Evolutionary conservation across 495 filamentous ascomycete species (phyloP).

Genomic region (Beverwykella pulmonaria): DNA sequence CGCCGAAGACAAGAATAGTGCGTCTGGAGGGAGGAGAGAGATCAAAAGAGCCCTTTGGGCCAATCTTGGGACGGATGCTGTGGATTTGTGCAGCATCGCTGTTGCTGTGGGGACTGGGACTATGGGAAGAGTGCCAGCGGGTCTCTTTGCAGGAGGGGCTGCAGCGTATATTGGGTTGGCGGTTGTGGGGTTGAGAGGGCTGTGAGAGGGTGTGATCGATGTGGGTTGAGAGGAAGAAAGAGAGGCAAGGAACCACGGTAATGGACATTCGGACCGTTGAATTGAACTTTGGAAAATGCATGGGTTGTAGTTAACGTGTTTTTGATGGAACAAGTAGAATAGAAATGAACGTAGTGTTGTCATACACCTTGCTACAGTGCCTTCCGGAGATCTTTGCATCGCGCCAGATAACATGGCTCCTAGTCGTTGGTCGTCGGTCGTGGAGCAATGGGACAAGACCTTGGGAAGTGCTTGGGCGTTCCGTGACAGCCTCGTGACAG

Average conservation of each 20-base stretch:
- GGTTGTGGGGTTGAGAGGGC: conserved; percentile 3
- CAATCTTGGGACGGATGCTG: conserved; percentile 15
- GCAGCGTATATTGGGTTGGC: conserved; percentile 6
- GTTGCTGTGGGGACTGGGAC: conserved; percentile 20
- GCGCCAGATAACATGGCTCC: not conserved
- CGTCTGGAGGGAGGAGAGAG: conserved; percentile 20
- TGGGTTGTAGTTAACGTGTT: not conserved
- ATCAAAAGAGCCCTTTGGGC: conserved; percentile 33
- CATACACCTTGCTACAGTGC: too few species aligned
- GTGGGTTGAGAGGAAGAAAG: not conserved
- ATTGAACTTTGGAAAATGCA: not conserved
- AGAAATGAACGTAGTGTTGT: too few species aligned
- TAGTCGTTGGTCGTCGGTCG: not conserved
- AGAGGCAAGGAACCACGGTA: too few species aligned
- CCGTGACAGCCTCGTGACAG: not conserved
- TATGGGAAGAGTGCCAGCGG: conserved; percentile 9
- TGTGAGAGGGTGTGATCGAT: conserved; percentile 1
- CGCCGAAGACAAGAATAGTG: conserved; percentile 14
- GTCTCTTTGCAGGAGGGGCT: conserved; percentile 16
- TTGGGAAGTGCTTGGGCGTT: not conserved
- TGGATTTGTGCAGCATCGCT: conserved; percentile 14
- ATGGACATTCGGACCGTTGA: too few species aligned
- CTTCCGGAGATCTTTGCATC: too few species aligned
- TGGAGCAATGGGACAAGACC: not conserved
- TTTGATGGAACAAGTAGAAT: too few species aligned